Evolutionary conservation across 1,284 basidiomycete species (phyloP), one percentile per base, ranked within the genome.

Genomic region (Tilletia horrida): DNA sequence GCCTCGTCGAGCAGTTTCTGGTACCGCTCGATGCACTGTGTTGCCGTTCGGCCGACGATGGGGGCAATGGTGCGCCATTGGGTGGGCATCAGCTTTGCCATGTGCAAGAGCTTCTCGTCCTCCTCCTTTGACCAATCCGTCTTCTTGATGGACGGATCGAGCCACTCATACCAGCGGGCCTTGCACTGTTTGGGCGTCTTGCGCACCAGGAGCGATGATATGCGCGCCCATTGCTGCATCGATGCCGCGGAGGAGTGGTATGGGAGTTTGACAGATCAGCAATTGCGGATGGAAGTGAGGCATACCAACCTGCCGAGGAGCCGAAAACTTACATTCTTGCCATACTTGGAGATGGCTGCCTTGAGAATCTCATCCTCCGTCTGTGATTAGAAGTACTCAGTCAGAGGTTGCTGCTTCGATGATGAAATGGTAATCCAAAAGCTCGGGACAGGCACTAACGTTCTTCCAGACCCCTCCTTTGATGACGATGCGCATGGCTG

Each of bases 151-250:
- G 93, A 95, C 7, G 96, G 96, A 83, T 99, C 96, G 65, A 98
- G 85, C 96, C 96, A 98, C 85, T 98, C 96, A 83, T 97, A 97
- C 96, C 96, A 98, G 68, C 86, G 81, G 29, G 95, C 96, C 84
- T 98, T 99, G 85, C 96, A 98, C 84, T 99, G 96, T 83, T 99
- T 99, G 13, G 96, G 94, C 13, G 96, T 98, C 85, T 99, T 99
- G 75, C 96, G 88, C 50, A 98, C 96, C 63, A 99, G 87, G 31
- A 99, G 86, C 47, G 95, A 98, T 8, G 93, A 97, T 82, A 99
- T 98, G 79, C 95, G 92, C 27, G 96, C 95, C 94, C 94, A 92
- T 67, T 66, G 69, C 40, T 69, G 68, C 42, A 67, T 2, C 14
- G 43, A 6, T 16, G n/a, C n/a, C n/a, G n/a, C n/a, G n/a, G n/a